A percentile compares a stretch with the other conserved stretches of the same genome.
These are phyloP conservation scores for Mucor racemosus DNA, from an alignment of 371 early-diverging fungal species.

Conservation along the genomic window DNA sequence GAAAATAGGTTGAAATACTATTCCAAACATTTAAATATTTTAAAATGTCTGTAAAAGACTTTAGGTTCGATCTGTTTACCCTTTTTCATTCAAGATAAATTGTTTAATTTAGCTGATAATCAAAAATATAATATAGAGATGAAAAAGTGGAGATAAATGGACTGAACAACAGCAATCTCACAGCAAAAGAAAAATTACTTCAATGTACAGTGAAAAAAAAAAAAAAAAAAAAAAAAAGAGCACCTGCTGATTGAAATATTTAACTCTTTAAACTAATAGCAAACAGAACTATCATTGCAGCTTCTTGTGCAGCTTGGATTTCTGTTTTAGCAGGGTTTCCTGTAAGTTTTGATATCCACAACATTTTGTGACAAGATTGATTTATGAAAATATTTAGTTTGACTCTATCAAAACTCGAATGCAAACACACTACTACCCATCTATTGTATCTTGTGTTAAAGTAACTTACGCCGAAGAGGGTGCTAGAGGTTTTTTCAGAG, in stretches of 20 bases:
- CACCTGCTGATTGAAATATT: not conserved
- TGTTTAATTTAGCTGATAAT: not conserved
- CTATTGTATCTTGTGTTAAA: slow-evolving; percentile 68
- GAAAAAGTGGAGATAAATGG: slow-evolving; percentile 12
- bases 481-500: slow-evolving; percentile 74
- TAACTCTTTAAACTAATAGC: slow-evolving; percentile 27
- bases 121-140: slow-evolving; percentile 3
- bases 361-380: not conserved
- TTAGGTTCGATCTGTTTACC: not conserved
- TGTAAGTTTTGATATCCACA: slow-evolving; percentile 33
- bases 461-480: slow-evolving; percentile 76
- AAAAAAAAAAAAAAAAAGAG: too few relatives aligned
- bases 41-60: slow-evolving; percentile 8
- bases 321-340: slow-evolving; percentile 68
- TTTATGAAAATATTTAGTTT: slow-evolving; percentile 45
- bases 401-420: slow-evolving; percentile 83
- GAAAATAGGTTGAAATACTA: not conserved
- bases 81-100: not conserved
- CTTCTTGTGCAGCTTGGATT: slow-evolving; percentile 64
- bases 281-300: slow-evolving; percentile 65
- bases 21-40: not conserved
- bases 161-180: not conserved
- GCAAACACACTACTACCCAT: slow-evolving; percentile 77
- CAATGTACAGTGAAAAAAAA: slow-evolving; percentile 13
- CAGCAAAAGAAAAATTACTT: slow-evolving; percentile 12